phyloP scores from a whole-genome alignment of 495 filamentous ascomycete genomes.

The Xylaria intraflava region DNA sequence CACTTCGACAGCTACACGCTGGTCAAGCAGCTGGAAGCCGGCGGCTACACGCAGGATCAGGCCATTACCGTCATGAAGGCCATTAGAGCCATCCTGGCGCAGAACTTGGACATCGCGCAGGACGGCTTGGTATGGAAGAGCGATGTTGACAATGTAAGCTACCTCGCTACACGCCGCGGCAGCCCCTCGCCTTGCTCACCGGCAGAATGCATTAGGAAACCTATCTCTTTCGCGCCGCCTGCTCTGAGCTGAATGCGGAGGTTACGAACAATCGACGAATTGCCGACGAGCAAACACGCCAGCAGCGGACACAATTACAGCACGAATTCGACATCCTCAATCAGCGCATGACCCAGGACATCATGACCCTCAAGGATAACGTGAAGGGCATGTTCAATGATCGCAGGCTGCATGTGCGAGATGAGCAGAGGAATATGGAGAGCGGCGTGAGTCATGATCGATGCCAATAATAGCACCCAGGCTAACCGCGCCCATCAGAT shows the following conservation, averaged over 20 bases:
- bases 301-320: constrained; percentile 76
- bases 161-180: not conserved
- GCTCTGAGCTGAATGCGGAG: constrained; percentile 82
- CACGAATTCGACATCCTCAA: constrained; percentile 89
- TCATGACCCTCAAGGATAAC: constrained; percentile 74
- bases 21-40: constrained; percentile 64
- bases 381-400: constrained; percentile 95
- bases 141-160: constrained; percentile 62
- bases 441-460: constrained; percentile 45
- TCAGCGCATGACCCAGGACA: constrained; percentile 75
- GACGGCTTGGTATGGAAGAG: constrained; percentile 69
- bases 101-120: constrained; percentile 74
- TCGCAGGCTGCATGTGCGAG: constrained; percentile 81
- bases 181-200: not conserved
- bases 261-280: constrained; percentile 54
- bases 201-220: constrained; percentile 51
- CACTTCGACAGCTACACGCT: constrained; percentile 93
- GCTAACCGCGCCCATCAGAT: constrained; percentile 45
- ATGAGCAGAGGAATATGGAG: constrained; percentile 78
- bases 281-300: constrained; percentile 64
- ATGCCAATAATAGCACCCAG: not conserved
- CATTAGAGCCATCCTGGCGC: constrained; percentile 63
- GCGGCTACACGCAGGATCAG: constrained; percentile 64
- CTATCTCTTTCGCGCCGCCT: constrained; percentile 91
- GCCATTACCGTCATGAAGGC: constrained; percentile 82